These are phyloP conservation scores for Lepiota brunneoincarnata DNA, from an alignment of 768 basidiomycete species.

Conservation along the genomic window DNA sequence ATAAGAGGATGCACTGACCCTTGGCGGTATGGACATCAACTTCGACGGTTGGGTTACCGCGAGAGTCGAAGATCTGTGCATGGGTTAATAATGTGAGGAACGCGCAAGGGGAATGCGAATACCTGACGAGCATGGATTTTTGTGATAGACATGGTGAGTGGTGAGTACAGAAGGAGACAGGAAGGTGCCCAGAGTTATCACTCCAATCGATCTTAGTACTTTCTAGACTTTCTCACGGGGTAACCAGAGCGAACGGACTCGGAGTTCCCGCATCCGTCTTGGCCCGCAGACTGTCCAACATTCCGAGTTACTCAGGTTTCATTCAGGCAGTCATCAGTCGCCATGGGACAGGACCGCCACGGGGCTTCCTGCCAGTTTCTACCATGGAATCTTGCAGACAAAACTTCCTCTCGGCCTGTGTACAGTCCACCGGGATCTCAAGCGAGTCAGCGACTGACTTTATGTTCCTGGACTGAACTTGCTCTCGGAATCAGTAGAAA, in stretches of 20 bases:
- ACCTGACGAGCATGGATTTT: constrained; percentile 95
- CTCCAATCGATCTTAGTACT: constrained; percentile 32
- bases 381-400: too few species aligned
- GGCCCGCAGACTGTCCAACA: background rate
- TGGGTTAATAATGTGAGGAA: constrained; percentile 7
- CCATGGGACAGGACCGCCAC: too few species aligned
- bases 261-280: constrained; percentile 1
- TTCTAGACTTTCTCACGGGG: constrained; percentile 37
- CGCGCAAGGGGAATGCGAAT: constrained; percentile 16
- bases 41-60: constrained; percentile 97
- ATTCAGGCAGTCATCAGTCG: too few species aligned
- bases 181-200: constrained; percentile 30
- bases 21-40: constrained; percentile 87
- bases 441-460: too few species aligned
- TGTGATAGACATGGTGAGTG: constrained; percentile 79
- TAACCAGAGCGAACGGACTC: constrained; percentile 4
- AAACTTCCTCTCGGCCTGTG: too few species aligned
- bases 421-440: too few species aligned
- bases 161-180: constrained; percentile 26
- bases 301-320: too few species aligned
- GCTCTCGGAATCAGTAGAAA: too few species aligned
- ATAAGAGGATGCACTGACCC: constrained; percentile 43
- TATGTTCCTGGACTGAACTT: too few species aligned
- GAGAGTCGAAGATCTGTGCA: constrained; percentile 95
- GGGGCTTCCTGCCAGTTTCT: too few species aligned